A percentile compares a stretch with the other conserved stretches of the same genome.
These are phyloP conservation scores for Talaromyces amestolkiae DNA, from an alignment of 2,329 filamentous ascomycete genomes.

Conservation along the genomic window DNA sequence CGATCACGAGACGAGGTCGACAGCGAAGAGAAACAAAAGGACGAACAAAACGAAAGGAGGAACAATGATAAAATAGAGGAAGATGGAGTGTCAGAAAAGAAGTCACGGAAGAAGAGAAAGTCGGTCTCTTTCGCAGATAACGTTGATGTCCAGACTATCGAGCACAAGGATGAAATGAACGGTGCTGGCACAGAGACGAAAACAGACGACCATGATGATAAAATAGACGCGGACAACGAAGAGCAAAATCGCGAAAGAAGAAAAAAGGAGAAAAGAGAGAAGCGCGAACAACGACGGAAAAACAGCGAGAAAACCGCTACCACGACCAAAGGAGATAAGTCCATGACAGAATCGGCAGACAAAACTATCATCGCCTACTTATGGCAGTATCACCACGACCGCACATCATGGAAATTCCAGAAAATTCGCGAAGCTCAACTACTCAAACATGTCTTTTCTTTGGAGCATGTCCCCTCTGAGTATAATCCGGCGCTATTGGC, in stretches of 20 bases:
- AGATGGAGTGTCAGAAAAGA: neutral
- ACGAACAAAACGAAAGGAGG: neutral
- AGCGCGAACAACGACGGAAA: constrained; percentile 21
- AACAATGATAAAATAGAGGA: constrained; percentile 12
- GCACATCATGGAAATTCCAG: constrained; percentile 87
- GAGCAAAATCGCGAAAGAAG: constrained; percentile 28
- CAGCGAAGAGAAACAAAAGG: constrained; percentile 24
- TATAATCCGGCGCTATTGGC: constrained; percentile 69
- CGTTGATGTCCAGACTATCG: constrained; percentile 50
- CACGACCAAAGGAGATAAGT: neutral
- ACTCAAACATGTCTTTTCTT: constrained; percentile 76
- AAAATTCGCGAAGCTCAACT: constrained; percentile 86
- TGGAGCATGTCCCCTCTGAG: constrained; percentile 65
- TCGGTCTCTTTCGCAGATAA: constrained; percentile 62
- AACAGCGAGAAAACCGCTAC: neutral
- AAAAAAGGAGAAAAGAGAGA: constrained; percentile 24
- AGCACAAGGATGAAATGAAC: constrained; percentile 13
- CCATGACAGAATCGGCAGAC: constrained; percentile 25
- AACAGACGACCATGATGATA: neutral
- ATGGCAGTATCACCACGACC: constrained; percentile 67
- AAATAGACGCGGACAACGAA: constrained; percentile 26
- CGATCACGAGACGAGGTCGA: constrained; percentile 20
- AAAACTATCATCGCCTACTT: constrained; percentile 71
- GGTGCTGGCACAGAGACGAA: constrained; percentile 11
- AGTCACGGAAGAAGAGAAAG: constrained; percentile 39